phyloP scores from a whole-genome alignment of 495 filamentous ascomycete genomes.

The Xylaria cubensis region DNA sequence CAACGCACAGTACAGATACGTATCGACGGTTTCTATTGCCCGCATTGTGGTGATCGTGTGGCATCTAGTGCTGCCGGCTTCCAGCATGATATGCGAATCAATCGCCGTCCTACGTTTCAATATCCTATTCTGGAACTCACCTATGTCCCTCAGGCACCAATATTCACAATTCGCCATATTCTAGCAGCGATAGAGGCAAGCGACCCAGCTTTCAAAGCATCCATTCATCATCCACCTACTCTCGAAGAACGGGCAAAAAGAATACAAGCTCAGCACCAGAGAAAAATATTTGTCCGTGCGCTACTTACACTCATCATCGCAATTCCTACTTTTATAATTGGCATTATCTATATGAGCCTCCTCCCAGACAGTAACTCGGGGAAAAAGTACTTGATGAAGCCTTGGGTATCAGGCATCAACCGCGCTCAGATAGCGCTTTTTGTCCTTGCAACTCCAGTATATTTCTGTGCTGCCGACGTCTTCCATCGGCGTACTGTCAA shows the following conservation, averaged over 20 bases:
- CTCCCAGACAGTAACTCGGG: conserved; percentile 63
- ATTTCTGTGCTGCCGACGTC: conserved; percentile 85
- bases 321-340: conserved; percentile 88
- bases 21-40: conserved; percentile 87
- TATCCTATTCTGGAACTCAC: conserved; percentile 71
- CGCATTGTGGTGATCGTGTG: conserved; percentile 76
- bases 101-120: conserved; percentile 51
- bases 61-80: conserved; percentile 48
- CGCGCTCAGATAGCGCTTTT: conserved; percentile 85
- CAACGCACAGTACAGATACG: conserved; percentile 68
- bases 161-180: conserved; percentile 79
- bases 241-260: conserved; percentile 82
- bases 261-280: conserved; percentile 70
- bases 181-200: conserved; percentile 67
- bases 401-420: conserved; percentile 75
- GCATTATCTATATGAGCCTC: conserved; percentile 89
- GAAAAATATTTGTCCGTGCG: conserved; percentile 67
- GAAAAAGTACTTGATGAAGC: conserved; percentile 69
- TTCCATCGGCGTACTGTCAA: conserved; percentile 83
- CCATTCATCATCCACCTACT: conserved; percentile 79
- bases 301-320: conserved; percentile 73
- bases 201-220: conserved; percentile 68
- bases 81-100: conserved; percentile 54
- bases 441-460: conserved; percentile 86
- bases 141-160: conserved; percentile 72